Base-by-base conservation (phyloP, 2,329 filamentous ascomycete species). In the Tolypocladium ophioglossoides region DNA sequence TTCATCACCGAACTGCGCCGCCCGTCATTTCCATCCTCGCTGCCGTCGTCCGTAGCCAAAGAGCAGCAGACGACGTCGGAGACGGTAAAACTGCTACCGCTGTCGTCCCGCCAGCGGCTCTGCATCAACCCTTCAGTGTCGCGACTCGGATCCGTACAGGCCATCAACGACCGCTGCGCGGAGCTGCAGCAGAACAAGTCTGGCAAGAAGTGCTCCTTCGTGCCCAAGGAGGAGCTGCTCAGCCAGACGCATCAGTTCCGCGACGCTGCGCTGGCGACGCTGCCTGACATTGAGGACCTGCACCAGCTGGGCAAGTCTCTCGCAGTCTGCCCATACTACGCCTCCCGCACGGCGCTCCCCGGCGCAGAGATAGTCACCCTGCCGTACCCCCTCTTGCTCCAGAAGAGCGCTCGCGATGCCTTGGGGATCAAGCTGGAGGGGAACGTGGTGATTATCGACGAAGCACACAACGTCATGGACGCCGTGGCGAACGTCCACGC, bases 391-490 rank as follows among this genome's bases (percentile, higher is more conserved):
- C 71, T 99, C 8, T 77, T 99, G 0, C 74, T 99, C 3, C 94
- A 97, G 64, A 88, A 85, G 62, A 88, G 84, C 4, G 91, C 94
- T 0, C 79, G 94, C 50, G 91, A 97, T 57, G 91, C 94, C 0
- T 77, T 99, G 0, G 86, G 87, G 0, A 84, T 99, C 46, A 92
- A 87, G 27, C 71, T 99, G 10, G 91, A 95, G 62, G 84, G 85
- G 6, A 94, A 95, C 64, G 78, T 99, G 0, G 84, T 99, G n/a
- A 87, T 99, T 30, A 89, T 99, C 50, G 94, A 99, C 61, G 94
- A 99, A 73, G 94, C 94, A 0, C 94, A 99, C 67, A 99, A 99
- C 65, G 81, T 99, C 52, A 96, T 96, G 86, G 91, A 96, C 67
- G 91, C 92, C 0, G 89, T 99, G 48, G 82, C 89, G 18, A 86